phyloP scores from a whole-genome alignment of 345 rosid species.

The Syzygium jambos region DNA sequence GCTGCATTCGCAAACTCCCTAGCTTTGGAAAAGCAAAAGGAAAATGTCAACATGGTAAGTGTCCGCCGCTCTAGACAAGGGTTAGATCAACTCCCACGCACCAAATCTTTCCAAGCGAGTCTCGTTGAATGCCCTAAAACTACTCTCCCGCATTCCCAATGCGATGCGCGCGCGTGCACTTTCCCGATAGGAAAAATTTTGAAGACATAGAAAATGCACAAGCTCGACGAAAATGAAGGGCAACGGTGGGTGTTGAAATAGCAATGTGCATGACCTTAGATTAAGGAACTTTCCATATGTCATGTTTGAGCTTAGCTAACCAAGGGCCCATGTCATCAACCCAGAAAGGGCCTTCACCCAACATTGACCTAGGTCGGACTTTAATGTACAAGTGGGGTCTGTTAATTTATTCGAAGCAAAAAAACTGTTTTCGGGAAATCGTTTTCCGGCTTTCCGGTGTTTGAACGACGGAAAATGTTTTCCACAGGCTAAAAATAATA shows the following conservation, averaged over 20 bases:
- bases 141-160: not conserved
- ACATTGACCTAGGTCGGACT: not conserved
- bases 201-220: not conserved
- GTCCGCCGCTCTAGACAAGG: not conserved
- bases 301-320: not conserved
- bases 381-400: not conserved
- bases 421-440: not conserved
- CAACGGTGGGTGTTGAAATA: not conserved
- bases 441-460: not conserved
- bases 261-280: not conserved
- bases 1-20: not conserved
- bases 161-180: not conserved
- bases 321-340: not conserved
- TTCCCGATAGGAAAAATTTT: not conserved
- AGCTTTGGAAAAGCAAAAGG: not conserved
- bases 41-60: not conserved
- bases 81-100: not conserved
- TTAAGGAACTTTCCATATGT: not conserved
- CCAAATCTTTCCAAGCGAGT: not conserved
- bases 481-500: not conserved
- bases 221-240: not conserved
- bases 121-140: not conserved
- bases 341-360: not conserved
- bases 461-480: fast-evolving
- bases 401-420: not conserved